Conservation (phyloP, 805 yeast genomes). For the Yarrowia sp. region DNA sequence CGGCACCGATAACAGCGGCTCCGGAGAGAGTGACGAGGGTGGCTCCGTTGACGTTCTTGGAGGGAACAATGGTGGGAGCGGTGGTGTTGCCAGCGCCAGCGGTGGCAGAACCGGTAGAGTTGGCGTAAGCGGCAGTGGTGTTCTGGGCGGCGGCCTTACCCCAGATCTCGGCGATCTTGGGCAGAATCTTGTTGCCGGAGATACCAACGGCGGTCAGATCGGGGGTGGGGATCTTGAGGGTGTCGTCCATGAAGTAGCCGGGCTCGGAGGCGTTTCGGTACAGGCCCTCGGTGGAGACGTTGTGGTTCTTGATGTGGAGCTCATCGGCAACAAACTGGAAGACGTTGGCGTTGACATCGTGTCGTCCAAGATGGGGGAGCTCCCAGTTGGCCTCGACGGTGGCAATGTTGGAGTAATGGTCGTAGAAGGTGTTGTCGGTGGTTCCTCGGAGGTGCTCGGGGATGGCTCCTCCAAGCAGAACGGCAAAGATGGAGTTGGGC, state of each 20-base stretch:
- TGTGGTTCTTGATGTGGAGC: slow-evolving; percentile 31
- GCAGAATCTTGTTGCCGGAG: slow-evolving; percentile 23
- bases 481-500: slow-evolving; percentile 47
- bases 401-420: slow-evolving; percentile 52
- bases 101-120: not conserved
- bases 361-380: slow-evolving; percentile 50
- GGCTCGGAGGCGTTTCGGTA: slow-evolving; percentile 23
- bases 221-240: slow-evolving; percentile 4
- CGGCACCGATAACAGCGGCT: not conserved
- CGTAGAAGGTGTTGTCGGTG: slow-evolving; percentile 50
- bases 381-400: slow-evolving; percentile 53
- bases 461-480: slow-evolving; percentile 50
- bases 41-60: not conserved
- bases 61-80: not conserved
- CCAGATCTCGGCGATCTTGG: slow-evolving; percentile 12
- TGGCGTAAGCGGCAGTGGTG: not conserved
- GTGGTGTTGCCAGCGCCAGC: slow-evolving; percentile 6
- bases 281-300: slow-evolving; percentile 22
- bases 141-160: slow-evolving; percentile 4
- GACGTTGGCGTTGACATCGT: slow-evolving; percentile 52
- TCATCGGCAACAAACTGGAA: slow-evolving; percentile 45
- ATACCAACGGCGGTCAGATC: slow-evolving; percentile 1
- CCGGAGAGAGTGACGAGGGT: slow-evolving; percentile 10
- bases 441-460: slow-evolving; percentile 46
- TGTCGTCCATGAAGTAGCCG: slow-evolving; percentile 19